Conservation (phyloP, 345 rosid genomes). For the Rubroshorea leprosula region DNA sequence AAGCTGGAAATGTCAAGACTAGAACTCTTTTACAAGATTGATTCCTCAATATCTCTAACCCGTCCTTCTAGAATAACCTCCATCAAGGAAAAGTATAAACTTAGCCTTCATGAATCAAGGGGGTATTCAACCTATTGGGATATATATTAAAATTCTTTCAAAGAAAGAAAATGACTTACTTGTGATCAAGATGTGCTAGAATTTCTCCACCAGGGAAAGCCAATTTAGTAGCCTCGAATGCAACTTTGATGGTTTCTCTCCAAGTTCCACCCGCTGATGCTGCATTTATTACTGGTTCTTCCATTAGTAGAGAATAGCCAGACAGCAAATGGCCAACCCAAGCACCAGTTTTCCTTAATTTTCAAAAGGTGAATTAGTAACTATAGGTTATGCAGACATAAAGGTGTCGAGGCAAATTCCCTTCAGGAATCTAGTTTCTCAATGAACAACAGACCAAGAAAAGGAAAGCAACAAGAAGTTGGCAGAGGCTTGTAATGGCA, state of each 20-base stretch:
- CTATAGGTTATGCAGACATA: background rate
- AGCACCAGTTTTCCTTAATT: slow-evolving; percentile 31
- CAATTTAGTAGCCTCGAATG: slow-evolving; percentile 31
- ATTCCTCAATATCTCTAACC: background rate
- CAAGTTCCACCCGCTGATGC: slow-evolving; percentile 29
- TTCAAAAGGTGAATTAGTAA: background rate
- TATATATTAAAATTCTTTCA: background rate
- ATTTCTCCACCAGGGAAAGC: slow-evolving; percentile 44
- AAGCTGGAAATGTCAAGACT: too few relatives aligned
- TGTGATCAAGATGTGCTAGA: slow-evolving; percentile 43
- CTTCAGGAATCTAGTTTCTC: too few relatives aligned
- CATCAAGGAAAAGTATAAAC: background rate
- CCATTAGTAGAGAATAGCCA: slow-evolving; percentile 40
- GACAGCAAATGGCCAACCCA: slow-evolving; percentile 40
- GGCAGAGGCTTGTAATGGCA: background rate
- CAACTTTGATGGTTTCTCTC: slow-evolving; percentile 37
- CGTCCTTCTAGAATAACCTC: background rate
- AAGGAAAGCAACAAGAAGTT: background rate
- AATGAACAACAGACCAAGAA: background rate
- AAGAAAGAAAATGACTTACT: slow-evolving; percentile 24
- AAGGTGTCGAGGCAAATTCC: too few relatives aligned
- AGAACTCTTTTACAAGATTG: background rate
- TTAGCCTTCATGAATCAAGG: background rate
- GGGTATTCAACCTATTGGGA: too few relatives aligned
- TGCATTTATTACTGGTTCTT: slow-evolving; percentile 23